phyloP scores from a whole-genome alignment of 768 basidiomycete genomes.

The Tephrocybe sp. region DNA sequence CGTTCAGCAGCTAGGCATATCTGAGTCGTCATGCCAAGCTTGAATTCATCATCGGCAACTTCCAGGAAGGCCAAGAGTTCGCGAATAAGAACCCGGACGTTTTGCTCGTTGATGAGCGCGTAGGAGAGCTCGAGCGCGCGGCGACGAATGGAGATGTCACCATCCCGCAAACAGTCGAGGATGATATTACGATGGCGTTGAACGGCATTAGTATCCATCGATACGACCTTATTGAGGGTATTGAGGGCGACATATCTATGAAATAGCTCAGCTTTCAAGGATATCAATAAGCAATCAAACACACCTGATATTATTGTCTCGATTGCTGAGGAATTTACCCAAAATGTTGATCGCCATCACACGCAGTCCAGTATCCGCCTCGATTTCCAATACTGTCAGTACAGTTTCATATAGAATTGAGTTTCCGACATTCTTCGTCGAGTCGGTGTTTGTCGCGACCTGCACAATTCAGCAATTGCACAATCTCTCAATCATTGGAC shows the following conservation, averaged over 20 bases:
- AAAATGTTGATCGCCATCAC: conserved; percentile 99
- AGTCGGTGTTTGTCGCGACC: conserved; percentile 99
- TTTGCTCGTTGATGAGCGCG: conserved; percentile 93
- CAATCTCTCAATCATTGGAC: no score
- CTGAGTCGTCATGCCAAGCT: conserved; percentile 96
- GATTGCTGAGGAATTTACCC: conserved; percentile 95
- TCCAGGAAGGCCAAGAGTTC: conserved; percentile 96
- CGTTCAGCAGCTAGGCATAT: conserved; percentile 94
- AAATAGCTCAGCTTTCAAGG: background rate
- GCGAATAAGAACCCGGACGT: conserved; percentile 88
- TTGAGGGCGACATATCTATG: conserved; percentile 94
- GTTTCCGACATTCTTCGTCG: conserved; percentile 97
- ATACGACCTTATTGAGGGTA: conserved; percentile 96
- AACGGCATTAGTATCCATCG: conserved; percentile 97
- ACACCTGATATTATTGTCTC: conserved; percentile 98
- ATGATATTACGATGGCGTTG: conserved; percentile 98
- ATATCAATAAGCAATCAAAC: conserved; percentile 17
- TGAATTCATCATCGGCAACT: conserved; percentile 98
- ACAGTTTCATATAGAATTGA: conserved; percentile 98
- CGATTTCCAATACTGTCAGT: conserved; percentile 93
- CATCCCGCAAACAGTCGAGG: conserved; percentile 98
- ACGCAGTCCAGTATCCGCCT: conserved; percentile 91
- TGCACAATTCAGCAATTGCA: conserved; percentile 26
- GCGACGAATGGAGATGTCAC: conserved; percentile 96
- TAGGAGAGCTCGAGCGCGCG: conserved; percentile 97